Evolutionary conservation across 1,139 yeast species (phyloP), one percentile per base, ranked within the genome.

Genomic region (Torulaspora pretoriensis): DNA sequence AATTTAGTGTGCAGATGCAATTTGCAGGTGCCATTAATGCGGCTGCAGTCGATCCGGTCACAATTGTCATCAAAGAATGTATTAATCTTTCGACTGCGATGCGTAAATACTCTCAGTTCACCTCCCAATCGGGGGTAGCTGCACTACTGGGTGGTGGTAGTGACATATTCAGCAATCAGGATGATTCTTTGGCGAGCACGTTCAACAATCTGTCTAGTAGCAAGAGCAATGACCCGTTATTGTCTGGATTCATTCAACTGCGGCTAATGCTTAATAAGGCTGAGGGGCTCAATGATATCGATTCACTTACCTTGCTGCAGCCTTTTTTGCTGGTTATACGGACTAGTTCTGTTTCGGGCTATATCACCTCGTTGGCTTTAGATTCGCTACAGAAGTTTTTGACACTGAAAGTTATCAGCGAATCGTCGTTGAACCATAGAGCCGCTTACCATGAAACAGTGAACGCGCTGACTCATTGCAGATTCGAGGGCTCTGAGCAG

Each of bases 401-500:
- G 54, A 75, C 77, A 38, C 83, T 86, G 61, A 79, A 71, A 8
- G 73, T 83, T 19, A 68, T 81, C 13, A 67, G 71, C 34, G 61
- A 64, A 13, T 53, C 65, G 1, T 74, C 80, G 4, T 64, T 67
- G 14, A 76, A 81, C 29, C 74, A 87, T 32, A 79, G 67, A 44
- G 73, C 43, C 43, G 67, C 61, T 43, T 60, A 56, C 61, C 78
- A 61, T 63, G 77, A 63, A 68, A 74, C 68, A 50, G 77, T 83
- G 23, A 77, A 86, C 13, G 84, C 97, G 0, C 74, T 94, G 47
- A 87, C 97, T 0, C 96, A 89, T 60, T 92, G 98, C 65, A 78
- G 96, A 30, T 94, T 92, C 63, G 97, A 92, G 68, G 96, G 96
- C 1, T 86, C 95, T 0, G 97, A 90, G 61, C 96, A 89, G 62